Evolutionary conservation across 2,329 filamentous ascomycete species (phyloP), one percentile per base, ranked within the genome.

Genomic region (Cladosporium sp.): DNA sequence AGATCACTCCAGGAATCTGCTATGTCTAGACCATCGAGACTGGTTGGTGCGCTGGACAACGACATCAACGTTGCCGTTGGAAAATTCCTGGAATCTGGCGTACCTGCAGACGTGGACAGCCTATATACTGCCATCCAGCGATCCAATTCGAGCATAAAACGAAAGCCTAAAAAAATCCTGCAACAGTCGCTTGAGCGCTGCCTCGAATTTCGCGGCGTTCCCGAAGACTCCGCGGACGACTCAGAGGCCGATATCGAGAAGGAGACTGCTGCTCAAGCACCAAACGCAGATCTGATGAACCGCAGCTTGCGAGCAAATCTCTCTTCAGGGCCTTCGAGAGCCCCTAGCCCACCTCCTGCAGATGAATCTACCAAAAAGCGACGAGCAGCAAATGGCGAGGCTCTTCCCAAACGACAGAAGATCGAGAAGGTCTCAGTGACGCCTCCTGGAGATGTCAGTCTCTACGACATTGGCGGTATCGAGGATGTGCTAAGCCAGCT

Each of bases 131-230:
- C 83, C 58, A 91, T 97, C 61, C 90, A 91, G 65, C 77, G 79
- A 51, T 96, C 91, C 13, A 97, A 97, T 71, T 96, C 91, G 0
- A 91, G 88, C 54, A 75, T 97, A 20, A 90, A 89, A 61, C 81
- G 94, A 20, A 85, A 89, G 64, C 91, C 90, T 37, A 96, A 94
- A 72, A 87, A 86, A 60, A 79, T 88, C 0, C 76, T 97, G 1
- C 90, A 96, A 71, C 89, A 94, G 62, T 88, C 89, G 35, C 90
- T 97, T 62, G 91, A 96, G 61, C 81, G 90, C 7, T 90, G 92
- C 0, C 76, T 97, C 15, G 83, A 86, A 7, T 84, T 91, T 17
- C 78, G 93, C 4, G 87, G 86, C 56, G 77, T 80, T 62, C 84
- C 90, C 63, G 82, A 86, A 13, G 80, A 78, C 47, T 80, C 82